Conservation (phyloP, 306 rosid genomes). For the Pterocarpus santalinus region DNA sequence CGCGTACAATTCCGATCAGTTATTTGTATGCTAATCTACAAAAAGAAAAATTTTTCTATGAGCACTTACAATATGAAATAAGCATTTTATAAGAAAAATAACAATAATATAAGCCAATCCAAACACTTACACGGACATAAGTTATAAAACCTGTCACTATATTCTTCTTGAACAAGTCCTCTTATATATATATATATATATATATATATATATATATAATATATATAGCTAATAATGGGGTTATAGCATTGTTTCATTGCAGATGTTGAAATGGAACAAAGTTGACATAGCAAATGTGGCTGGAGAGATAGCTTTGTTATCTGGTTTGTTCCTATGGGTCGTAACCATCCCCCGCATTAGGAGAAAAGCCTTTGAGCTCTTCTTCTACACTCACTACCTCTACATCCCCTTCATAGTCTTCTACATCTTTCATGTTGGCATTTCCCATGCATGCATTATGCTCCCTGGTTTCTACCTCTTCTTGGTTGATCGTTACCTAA, state of each 20-base stretch:
- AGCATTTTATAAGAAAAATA: background rate
- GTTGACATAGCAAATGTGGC: slow-evolving; percentile 65
- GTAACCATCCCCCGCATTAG: slow-evolving; percentile 69
- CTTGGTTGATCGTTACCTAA: slow-evolving; percentile 72
- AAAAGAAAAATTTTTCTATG: too few relatives aligned
- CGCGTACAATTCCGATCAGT: too few relatives aligned
- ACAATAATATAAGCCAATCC: background rate
- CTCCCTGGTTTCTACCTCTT: slow-evolving; percentile 90
- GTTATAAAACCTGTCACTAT: background rate
- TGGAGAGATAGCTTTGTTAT: slow-evolving; percentile 71
- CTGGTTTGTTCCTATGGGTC: slow-evolving; percentile 71
- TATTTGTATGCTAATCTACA: too few relatives aligned
- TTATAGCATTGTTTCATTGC: slow-evolving; percentile 33
- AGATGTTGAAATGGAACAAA: slow-evolving; percentile 74
- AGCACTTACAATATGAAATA: background rate
- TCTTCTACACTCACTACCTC: slow-evolving; percentile 78
- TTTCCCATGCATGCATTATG: slow-evolving; percentile 56
- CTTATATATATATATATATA: background rate
- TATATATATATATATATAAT: background rate
- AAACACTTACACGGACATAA: too few relatives aligned
- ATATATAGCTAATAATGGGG: background rate
- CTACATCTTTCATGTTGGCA: slow-evolving; percentile 78
- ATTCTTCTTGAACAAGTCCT: background rate
- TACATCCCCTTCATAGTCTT: slow-evolving; percentile 72
- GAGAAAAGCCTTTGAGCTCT: slow-evolving; percentile 72